A percentile compares a stretch with the other conserved stretches of the same genome.
Conservation (phyloP, 2,329 filamentous ascomycete genomes). For the Ophiosphaerella herpotricha region DNA sequence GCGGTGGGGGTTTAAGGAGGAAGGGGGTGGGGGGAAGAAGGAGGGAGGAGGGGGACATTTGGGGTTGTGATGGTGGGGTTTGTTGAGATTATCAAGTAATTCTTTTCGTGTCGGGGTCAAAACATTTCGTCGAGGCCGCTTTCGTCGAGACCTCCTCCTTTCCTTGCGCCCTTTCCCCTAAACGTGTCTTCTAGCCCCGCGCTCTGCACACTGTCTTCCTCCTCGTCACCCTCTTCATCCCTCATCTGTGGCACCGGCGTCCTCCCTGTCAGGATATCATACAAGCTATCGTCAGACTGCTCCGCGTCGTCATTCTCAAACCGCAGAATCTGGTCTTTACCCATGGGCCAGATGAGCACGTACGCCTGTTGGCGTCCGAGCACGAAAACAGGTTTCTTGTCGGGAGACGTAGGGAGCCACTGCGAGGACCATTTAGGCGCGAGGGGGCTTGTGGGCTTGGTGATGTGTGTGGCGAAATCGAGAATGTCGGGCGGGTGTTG, state of each 20-base stretch:
- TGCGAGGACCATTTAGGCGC: constrained; percentile 26
- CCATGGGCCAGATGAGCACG: constrained; percentile 49
- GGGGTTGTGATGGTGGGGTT: background rate
- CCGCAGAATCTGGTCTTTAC: constrained; percentile 40
- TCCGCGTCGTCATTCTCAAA: constrained; percentile 39
- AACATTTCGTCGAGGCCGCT: constrained; percentile 46
- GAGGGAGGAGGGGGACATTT: background rate
- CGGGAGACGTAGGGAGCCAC: constrained; percentile 32
- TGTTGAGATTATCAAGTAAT: background rate
- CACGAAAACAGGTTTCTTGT: constrained; percentile 44
- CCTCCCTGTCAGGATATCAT: constrained; percentile 54
- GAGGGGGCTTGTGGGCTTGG: constrained; percentile 26
- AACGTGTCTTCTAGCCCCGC: constrained; percentile 52
- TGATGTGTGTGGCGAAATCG: constrained; percentile 23
- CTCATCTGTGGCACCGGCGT: constrained; percentile 45
- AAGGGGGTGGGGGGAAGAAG: constrained; percentile 13
- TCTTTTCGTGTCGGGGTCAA: constrained; percentile 12
- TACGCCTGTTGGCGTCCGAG: constrained; percentile 46
- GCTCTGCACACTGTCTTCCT: constrained; percentile 24
- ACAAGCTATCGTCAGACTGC: constrained; percentile 53
- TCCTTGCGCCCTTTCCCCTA: constrained; percentile 36
- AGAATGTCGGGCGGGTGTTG: constrained; percentile 31
- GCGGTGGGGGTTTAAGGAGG: constrained; percentile 43
- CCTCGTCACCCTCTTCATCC: constrained; percentile 26
- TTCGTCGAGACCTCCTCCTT: constrained; percentile 28